phyloP scores from a whole-genome alignment of 176 grass and related monocot genomes.

The Eragrostis curvula region DNA sequence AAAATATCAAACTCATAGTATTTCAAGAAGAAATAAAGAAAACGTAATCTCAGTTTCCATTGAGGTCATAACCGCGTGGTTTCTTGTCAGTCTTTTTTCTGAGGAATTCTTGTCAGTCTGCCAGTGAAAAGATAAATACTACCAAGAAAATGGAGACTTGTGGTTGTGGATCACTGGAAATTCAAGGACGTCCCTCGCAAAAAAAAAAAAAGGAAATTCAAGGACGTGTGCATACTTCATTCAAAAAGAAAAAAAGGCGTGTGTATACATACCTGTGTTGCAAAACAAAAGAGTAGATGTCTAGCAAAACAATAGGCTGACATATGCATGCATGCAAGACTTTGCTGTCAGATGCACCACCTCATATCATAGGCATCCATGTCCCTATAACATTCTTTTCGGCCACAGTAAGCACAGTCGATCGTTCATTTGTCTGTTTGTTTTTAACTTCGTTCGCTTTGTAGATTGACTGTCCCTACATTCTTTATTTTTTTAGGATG shows the following conservation, averaged over 20 bases:
- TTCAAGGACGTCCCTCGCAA: too few species aligned
- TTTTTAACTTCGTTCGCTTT: neutral
- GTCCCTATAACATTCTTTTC: slow-evolving; percentile 44
- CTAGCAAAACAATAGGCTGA: too few species aligned
- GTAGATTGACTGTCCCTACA: neutral
- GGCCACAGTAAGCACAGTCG: slow-evolving; percentile 7
- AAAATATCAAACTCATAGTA: neutral
- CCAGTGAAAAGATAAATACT: neutral
- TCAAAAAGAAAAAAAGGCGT: too few species aligned
- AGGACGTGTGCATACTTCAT: too few species aligned
- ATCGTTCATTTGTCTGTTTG: neutral
- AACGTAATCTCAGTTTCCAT: neutral
- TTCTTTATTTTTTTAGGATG: neutral
- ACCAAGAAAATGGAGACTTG: neutral
- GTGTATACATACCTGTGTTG: too few species aligned
- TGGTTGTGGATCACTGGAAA: too few species aligned
- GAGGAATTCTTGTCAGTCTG: too few species aligned
- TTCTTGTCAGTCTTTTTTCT: neutral
- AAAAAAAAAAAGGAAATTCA: too few species aligned
- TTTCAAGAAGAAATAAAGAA: neutral
- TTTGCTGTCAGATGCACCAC: slow-evolving; percentile 11
- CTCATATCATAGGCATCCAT: neutral
- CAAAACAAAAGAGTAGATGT: too few species aligned
- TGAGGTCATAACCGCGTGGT: neutral
- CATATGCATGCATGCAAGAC: slow-evolving; percentile 32